Evolutionary conservation across 495 filamentous ascomycete genomes (phyloP), one percentile per base, ranked within the genome.

Genomic region (Cudoniella acicularis): DNA sequence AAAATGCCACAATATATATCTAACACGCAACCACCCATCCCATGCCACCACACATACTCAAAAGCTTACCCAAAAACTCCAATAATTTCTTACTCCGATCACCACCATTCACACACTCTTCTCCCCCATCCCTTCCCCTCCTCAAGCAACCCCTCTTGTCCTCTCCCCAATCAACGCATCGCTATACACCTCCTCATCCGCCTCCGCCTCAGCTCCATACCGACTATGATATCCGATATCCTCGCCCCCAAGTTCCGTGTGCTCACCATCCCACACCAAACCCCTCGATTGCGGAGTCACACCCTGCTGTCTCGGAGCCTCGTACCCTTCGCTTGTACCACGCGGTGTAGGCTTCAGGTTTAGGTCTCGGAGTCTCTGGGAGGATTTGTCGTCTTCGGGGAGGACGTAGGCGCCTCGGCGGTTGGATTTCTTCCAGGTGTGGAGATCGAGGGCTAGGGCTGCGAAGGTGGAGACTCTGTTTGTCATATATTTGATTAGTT

Each of bases 391-490:
- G 22, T 67, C 65, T 60, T 64, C 65, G 0, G 65, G 65, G 3
- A 77, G 67, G 21, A 70, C 72, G 63, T 84, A 87, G 8, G 66
- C 70, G 16, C 83, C 82, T 16, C 76, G 70, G 8, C 72, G 64
- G 21, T 65, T 79, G 57, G 71, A 65, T 46, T 74, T 72, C 11
- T 71, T 70, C 54, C 71, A 69, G 1, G 79, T 79, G 49, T 75
- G 63, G 59, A 80, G 64, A 57, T 86, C 84, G 21, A 86, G 73
- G 9, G 62, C 57, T n/a, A 82, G 61, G n/a, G 77, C 73, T 27
- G 70, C 64, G 60, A 81, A 67, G 40, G 78, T 78, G 16, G 75
- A 67, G 1, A 75, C 69, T 4, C 65, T 67, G 24, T 45, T 25
- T n/a, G n/a, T n/a, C n/a, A n/a, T n/a, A n/a, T n/a, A n/a, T n/a